Evolutionary conservation across 495 filamentous ascomycete species (phyloP), one percentile per base, ranked within the genome.

Genomic region (Aspergillus ellipticus): DNA sequence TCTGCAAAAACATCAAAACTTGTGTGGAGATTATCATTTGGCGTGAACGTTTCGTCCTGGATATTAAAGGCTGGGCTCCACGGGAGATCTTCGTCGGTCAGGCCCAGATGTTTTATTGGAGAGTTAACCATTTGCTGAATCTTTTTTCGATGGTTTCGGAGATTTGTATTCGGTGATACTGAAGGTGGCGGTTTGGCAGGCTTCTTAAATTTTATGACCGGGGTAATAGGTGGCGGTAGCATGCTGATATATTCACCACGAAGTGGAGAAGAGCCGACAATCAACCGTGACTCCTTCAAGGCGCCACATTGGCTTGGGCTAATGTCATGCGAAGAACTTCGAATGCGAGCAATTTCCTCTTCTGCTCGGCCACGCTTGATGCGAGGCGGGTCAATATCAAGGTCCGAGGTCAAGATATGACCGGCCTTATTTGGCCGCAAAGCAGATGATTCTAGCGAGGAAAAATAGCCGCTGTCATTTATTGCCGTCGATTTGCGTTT

Each of bases 401-500:
- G 61, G 57, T 90, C 90, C 2, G 89, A 90, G 8, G 85, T 87
- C 53, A 87, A 72, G 3, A 89, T 78, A 54, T 83, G 74, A 6
- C 74, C 76, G 31, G 74, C 65, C 51, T 82, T 82, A 50, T 84
- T 83, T 24, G 87, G 85, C 29, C 92, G 82, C 61, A 89, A 78
- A n/a, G 79, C 90, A 0, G 94, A 97, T 1, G 94, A 97, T 42
- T 97, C 94, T n/a, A 98, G 74, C 0, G 93, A 97, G 1, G 94
- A 98, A 63, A 96, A 96, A 68, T 97, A 98, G 10, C 94, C 94
- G 68, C 92, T 96, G 63, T 98, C 94, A 60, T 96, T 91, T 74
- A 96, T 85, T 13, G 84, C 82, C 60, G 84, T 82, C n/a, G 70
- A 70, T 65, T 89, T 92, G 43, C 88, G 84, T 70, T 89, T 93